Evolutionary conservation across 768 basidiomycete species (phyloP).

Genomic region (Phylloporus rhodoxanthus): DNA sequence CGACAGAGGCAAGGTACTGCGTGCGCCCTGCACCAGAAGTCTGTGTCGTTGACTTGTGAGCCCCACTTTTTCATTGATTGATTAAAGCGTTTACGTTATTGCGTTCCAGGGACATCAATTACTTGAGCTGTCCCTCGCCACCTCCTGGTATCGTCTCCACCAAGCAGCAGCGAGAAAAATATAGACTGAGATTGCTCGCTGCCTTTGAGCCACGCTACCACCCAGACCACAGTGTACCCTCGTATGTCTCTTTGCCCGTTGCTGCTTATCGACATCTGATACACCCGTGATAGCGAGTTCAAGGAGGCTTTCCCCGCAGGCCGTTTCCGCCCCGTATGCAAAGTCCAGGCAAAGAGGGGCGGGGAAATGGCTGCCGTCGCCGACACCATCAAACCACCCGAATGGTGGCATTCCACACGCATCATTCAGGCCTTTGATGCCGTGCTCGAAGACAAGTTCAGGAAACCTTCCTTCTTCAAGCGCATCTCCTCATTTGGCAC

Average conservation of each 20-base stretch:
- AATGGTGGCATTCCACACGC: constrained; percentile 91
- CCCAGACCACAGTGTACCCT: constrained; percentile 80
- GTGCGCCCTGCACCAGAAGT: constrained; percentile 73
- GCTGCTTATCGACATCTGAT: neutral
- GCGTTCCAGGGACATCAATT: constrained; percentile 63
- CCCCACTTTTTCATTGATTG: constrained; percentile 10
- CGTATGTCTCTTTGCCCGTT: constrained; percentile 32
- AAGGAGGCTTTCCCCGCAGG: constrained; percentile 94
- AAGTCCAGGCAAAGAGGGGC: constrained; percentile 80
- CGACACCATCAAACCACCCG: constrained; percentile 83
- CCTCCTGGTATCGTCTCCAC: constrained; percentile 67
- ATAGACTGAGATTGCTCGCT: constrained; percentile 62
- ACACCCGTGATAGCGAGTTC: constrained; percentile 58
- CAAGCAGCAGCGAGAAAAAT: constrained; percentile 78
- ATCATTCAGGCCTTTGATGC: constrained; percentile 88
- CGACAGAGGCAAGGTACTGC: constrained; percentile 78
- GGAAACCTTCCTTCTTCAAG: constrained; percentile 83
- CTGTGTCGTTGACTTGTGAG: constrained; percentile 81
- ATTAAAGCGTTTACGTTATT: constrained; percentile 1
- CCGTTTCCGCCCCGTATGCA: constrained; percentile 84
- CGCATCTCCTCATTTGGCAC: constrained; percentile 74
- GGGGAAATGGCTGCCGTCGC: constrained; percentile 77
- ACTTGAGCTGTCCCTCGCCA: constrained; percentile 78
- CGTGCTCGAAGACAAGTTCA: constrained; percentile 86
- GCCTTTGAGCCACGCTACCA: constrained; percentile 86